These are phyloP conservation scores for Dendrobium catenatum DNA, from an alignment of 106 monocot genomes.

Conservation along the genomic window DNA sequence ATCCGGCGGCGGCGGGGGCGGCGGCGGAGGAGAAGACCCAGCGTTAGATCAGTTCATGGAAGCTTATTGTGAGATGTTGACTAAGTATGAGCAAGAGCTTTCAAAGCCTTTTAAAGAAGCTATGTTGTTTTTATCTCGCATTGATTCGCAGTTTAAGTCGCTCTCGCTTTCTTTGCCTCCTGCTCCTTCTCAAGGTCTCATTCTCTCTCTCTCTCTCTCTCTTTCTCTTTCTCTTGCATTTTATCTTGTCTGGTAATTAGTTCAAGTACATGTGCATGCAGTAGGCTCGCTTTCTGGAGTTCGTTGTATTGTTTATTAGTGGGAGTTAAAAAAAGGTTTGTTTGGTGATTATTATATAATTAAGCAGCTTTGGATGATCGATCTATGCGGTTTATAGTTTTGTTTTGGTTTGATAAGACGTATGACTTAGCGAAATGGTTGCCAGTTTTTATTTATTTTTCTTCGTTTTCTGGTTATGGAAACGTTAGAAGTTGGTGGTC, in stretches of 20 bases:
- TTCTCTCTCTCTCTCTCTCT: background rate
- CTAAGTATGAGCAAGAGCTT: constrained; percentile 69
- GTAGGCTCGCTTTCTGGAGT: background rate
- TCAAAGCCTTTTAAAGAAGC: constrained; percentile 71
- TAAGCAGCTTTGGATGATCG: background rate
- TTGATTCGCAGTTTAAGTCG: constrained; percentile 69
- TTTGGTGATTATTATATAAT: constrained; percentile 3
- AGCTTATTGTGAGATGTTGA: constrained; percentile 78
- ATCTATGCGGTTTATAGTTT: no score
- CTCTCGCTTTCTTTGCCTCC: constrained; percentile 39
- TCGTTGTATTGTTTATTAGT: background rate
- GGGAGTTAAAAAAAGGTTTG: background rate
- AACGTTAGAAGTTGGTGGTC: no score
- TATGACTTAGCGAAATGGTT: no score
- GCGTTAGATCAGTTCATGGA: constrained; percentile 80
- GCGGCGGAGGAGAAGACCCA: constrained; percentile 41
- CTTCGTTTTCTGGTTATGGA: no score
- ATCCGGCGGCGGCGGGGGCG: constrained; percentile 1
- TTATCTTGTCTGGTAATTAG: background rate
- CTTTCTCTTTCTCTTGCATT: background rate
- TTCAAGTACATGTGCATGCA: background rate
- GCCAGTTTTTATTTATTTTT: no score
- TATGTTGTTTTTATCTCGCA: constrained; percentile 58
- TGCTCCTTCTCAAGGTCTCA: constrained; percentile 21
- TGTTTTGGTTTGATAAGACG: no score